Conservation (phyloP, 495 filamentous ascomycete genomes). For the Apodospora peruviana region DNA sequence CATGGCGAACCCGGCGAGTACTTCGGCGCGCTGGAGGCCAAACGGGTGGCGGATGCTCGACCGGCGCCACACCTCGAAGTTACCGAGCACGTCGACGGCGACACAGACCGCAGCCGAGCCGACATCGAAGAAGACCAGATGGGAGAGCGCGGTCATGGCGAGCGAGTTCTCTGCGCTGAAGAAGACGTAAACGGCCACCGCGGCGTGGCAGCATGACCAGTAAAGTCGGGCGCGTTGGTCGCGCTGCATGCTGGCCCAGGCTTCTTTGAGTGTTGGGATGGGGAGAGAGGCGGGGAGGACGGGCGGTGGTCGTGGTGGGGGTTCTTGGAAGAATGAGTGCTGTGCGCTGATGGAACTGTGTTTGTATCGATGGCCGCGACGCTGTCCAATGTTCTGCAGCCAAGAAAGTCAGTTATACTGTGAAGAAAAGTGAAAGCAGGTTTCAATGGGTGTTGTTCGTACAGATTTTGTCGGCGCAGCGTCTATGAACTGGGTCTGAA, state of each 20-base stretch:
- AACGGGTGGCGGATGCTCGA: conserved; percentile 92
- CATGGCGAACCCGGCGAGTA: conserved; percentile 95
- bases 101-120: conserved; percentile 90
- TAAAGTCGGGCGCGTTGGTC: conserved; percentile 75
- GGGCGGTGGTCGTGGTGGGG: conserved; percentile 79
- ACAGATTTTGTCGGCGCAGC: conserved; percentile 80
- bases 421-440: neutral
- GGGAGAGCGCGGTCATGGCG: conserved; percentile 86
- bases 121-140: conserved; percentile 91
- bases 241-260: conserved; percentile 74
- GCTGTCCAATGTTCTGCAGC: conserved; percentile 71
- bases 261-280: conserved; percentile 85
- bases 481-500: conserved; percentile 75
- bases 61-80: conserved; percentile 96
- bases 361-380: conserved; percentile 95
- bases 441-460: conserved; percentile 32
- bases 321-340: conserved; percentile 94
- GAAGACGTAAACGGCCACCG: conserved; percentile 75
- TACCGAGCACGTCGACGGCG: conserved; percentile 82
- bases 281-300: conserved; percentile 89
- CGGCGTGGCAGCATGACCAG: conserved; percentile 87
- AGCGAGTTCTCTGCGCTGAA: conserved; percentile 82
- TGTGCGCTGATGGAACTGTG: conserved; percentile 83
- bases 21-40: conserved; percentile 83
- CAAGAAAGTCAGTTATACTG: neutral